Evolutionary conservation across 495 filamentous ascomycete genomes (phyloP).

Genomic region (Chaetomidium leptoderma): DNA sequence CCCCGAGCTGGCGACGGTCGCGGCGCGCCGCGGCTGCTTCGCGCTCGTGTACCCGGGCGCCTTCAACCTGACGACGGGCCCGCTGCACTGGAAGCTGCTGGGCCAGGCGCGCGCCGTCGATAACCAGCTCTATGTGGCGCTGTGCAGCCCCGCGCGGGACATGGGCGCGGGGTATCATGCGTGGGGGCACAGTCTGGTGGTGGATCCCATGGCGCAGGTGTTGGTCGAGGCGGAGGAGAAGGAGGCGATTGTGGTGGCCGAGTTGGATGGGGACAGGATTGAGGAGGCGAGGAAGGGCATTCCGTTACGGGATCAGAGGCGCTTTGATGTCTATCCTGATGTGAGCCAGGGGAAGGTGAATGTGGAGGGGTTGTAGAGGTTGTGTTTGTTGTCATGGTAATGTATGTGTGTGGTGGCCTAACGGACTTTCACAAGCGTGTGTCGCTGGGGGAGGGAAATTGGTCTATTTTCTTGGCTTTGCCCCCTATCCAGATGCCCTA

Average conservation of each 20-base stretch:
- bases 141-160: conserved; percentile 89
- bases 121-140: conserved; percentile 89
- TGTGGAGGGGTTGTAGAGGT: conserved; percentile 25
- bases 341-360: conserved; percentile 53
- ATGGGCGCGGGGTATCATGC: conserved; percentile 75
- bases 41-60: conserved; percentile 87
- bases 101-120: conserved; percentile 83
- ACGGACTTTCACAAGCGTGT: too few relatives aligned
- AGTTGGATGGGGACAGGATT: conserved; percentile 67
- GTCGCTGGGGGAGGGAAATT: neutral
- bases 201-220: conserved; percentile 83
- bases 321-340: conserved; percentile 96
- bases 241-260: conserved; percentile 72
- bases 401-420: neutral
- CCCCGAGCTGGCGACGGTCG: conserved; percentile 88
- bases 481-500: neutral
- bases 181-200: conserved; percentile 84
- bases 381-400: neutral
- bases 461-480: conserved; percentile 6
- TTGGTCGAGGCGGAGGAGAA: conserved; percentile 67
- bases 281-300: conserved; percentile 76
- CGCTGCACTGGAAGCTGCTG: conserved; percentile 83
- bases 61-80: conserved; percentile 90
- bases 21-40: conserved; percentile 69
- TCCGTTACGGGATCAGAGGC: conserved; percentile 75